Conservation (phyloP, 2,329 filamentous ascomycete species). For the Penicillium occitanis region DNA sequence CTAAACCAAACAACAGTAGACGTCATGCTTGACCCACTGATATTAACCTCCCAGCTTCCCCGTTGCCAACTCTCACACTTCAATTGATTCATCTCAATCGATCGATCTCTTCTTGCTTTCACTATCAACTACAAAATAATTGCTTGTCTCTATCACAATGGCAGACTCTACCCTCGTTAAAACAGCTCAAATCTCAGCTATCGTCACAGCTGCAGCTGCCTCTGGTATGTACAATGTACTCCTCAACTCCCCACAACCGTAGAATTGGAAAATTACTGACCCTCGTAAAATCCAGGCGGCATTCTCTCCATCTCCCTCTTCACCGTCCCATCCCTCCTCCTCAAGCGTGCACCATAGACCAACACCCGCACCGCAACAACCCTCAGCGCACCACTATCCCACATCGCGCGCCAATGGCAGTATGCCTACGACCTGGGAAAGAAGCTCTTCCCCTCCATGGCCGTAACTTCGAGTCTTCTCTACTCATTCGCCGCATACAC, state of each 20-base stretch:
- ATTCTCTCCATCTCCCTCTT: slow-evolving; percentile 31
- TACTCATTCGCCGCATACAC: slow-evolving; percentile 44
- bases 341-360: slow-evolving; percentile 22
- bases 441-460: slow-evolving; percentile 53
- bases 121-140: background rate
- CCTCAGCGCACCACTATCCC: slow-evolving; percentile 25
- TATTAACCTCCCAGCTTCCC: background rate
- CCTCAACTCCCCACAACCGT: background rate
- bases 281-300: slow-evolving; percentile 23
- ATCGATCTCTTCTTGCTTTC: background rate
- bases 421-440: slow-evolving; percentile 51
- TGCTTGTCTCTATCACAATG: slow-evolving; percentile 9
- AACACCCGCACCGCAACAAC: background rate
- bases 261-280: background rate
- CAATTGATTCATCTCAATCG: background rate
- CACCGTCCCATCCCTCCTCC: slow-evolving; percentile 29
- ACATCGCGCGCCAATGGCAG: slow-evolving; percentile 34
- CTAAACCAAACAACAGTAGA: background rate
- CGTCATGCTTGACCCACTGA: background rate
- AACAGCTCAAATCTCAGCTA: slow-evolving; percentile 20
- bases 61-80: background rate
- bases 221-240: slow-evolving; percentile 19
- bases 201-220: slow-evolving; percentile 17
- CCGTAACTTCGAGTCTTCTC: slow-evolving; percentile 54
- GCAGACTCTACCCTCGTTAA: slow-evolving; percentile 19